These are phyloP conservation scores for Hamamelis virginiana DNA, from an alignment of 164 flowering plant species.

Conservation along the genomic window DNA sequence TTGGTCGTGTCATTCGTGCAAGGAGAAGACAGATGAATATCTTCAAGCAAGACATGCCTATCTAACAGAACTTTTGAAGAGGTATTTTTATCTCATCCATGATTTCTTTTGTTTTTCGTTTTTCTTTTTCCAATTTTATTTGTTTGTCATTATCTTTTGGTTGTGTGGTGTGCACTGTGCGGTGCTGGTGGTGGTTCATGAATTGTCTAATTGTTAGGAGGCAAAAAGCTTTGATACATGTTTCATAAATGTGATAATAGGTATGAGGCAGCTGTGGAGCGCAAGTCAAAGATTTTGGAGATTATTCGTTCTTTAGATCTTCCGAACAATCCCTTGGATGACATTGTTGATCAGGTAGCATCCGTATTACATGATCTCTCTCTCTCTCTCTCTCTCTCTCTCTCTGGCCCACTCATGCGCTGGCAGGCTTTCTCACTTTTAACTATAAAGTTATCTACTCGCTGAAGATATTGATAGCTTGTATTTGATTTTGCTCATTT, in stretches of 20 bases:
- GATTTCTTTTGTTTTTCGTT: neutral
- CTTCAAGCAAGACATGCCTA: slow-evolving; percentile 63
- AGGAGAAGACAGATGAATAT: slow-evolving; percentile 87
- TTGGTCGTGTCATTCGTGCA: slow-evolving; percentile 91
- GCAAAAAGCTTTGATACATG: neutral
- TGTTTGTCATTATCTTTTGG: neutral
- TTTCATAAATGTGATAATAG: slow-evolving; percentile 37
- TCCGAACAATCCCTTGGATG: slow-evolving; percentile 97
- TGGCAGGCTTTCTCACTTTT: neutral
- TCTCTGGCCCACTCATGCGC: too few relatives aligned
- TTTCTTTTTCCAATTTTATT: neutral
- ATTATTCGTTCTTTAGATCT: slow-evolving; percentile 83
- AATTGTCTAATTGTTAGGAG: neutral
- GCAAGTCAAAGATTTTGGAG: slow-evolving; percentile 76
- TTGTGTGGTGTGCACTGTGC: neutral
- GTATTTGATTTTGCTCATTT: too few relatives aligned
- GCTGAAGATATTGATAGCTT: too few relatives aligned
- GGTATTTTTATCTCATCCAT: slow-evolving; percentile 34
- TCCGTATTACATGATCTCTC: neutral
- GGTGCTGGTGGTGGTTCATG: neutral
- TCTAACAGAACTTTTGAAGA: slow-evolving; percentile 62
- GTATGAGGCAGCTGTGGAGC: slow-evolving; percentile 84
- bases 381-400: neutral
- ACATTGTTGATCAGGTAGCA: slow-evolving; percentile 86
- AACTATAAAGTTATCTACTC: too few relatives aligned